phyloP scores from a whole-genome alignment of 2,329 filamentous ascomycete species.

The Lojkania enalia region DNA sequence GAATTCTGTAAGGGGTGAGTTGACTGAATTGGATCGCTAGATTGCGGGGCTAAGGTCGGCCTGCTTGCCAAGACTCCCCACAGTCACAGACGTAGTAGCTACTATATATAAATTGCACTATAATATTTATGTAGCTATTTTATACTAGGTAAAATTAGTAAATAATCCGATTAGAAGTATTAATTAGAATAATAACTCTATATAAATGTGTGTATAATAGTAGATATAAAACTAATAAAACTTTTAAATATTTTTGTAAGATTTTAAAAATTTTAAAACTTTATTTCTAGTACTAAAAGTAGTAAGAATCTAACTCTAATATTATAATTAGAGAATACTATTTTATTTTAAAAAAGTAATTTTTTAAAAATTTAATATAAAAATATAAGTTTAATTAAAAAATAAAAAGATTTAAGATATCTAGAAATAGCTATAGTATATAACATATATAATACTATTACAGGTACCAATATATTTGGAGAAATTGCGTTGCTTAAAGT shows the following conservation, averaged over 20 bases:
- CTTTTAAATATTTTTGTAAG: slow-evolving; percentile 2
- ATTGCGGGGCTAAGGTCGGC: no score
- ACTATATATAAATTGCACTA: background rate
- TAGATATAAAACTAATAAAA: slow-evolving; percentile 4
- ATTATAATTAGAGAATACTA: slow-evolving; percentile 2
- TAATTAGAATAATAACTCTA: background rate
- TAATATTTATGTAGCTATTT: background rate
- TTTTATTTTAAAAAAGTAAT: slow-evolving; percentile 1
- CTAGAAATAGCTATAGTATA: slow-evolving; percentile 6
- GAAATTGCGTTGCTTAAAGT: background rate
- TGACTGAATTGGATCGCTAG: no score
- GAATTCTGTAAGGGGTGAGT: no score
- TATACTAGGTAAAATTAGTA: background rate
- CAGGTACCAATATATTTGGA: background rate
- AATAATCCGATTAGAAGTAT: background rate
- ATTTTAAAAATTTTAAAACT: background rate
- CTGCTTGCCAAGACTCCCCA: no score
- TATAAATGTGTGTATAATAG: background rate
- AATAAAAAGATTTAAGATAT: slow-evolving; percentile 1
- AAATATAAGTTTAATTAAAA: background rate
- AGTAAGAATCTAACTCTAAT: slow-evolving; percentile 5
- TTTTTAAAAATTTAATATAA: background rate
- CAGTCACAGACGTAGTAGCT: no score
- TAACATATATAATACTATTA: slow-evolving; percentile 1
- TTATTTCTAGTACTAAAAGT: slow-evolving; percentile 1